These are phyloP conservation scores for Monosporascus cannonballus DNA, from an alignment of 2,329 filamentous ascomycete genomes.

Conservation along the genomic window DNA sequence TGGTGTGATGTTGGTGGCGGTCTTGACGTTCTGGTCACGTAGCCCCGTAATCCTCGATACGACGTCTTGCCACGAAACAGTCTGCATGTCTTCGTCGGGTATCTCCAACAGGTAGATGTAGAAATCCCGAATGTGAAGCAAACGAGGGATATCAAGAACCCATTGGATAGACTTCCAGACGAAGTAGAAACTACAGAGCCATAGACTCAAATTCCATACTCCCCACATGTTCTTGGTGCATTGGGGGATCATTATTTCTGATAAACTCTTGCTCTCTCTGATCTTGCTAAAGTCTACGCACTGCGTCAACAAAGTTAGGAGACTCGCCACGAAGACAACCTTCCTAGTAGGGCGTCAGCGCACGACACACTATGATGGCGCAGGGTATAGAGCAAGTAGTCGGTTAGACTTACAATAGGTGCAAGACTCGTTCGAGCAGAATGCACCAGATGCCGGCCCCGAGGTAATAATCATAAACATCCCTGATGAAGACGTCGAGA, in stretches of 20 bases:
- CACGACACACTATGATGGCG: constrained; percentile 4
- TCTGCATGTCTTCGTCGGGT: constrained; percentile 80
- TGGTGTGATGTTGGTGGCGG: constrained; percentile 50
- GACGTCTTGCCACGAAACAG: constrained; percentile 88
- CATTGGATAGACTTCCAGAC: constrained; percentile 73
- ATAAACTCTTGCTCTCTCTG: constrained; percentile 53
- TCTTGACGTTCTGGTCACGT: constrained; percentile 80
- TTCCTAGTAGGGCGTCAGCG: constrained; percentile 45
- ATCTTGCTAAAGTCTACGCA: constrained; percentile 79
- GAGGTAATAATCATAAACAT: constrained; percentile 80
- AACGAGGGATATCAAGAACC: constrained; percentile 63
- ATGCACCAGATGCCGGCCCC: constrained; percentile 84
- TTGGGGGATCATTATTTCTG: constrained; percentile 57
- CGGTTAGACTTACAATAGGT: constrained; percentile 56
- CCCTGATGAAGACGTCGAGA: constrained; percentile 78
- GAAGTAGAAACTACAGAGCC: constrained; percentile 82
- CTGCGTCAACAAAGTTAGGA: constrained; percentile 77
- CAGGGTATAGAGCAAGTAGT: neutral
- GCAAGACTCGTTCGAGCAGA: constrained; percentile 62
- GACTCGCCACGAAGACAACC: constrained; percentile 73
- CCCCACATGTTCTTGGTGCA: constrained; percentile 73
- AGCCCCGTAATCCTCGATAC: constrained; percentile 80
- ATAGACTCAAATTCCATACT: constrained; percentile 70
- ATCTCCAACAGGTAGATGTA: constrained; percentile 78
- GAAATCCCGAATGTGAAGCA: constrained; percentile 78